These are phyloP conservation scores for Clarireedia homoeocarpa DNA, from an alignment of 2,329 filamentous ascomycete genomes.

Conservation along the genomic window DNA sequence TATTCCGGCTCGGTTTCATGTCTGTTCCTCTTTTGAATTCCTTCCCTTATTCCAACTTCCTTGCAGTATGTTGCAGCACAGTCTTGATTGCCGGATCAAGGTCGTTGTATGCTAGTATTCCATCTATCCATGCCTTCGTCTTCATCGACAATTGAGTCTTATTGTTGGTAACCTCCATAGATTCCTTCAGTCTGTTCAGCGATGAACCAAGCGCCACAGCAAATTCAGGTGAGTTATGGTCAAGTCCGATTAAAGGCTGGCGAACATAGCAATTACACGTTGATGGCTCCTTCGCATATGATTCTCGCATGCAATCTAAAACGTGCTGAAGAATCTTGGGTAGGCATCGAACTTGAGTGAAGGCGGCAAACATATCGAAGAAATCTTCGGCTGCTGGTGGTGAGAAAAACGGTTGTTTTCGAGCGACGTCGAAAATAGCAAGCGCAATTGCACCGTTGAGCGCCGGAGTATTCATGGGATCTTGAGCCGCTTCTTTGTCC, in stretches of 20 bases:
- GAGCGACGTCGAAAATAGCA: constrained; percentile 82
- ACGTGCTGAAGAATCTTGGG: constrained; percentile 66
- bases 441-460: constrained; percentile 89
- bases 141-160: constrained; percentile 40
- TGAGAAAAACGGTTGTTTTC: constrained; percentile 66
- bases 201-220: constrained; percentile 60
- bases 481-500: constrained; percentile 31
- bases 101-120: constrained; percentile 39
- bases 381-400: constrained; percentile 63
- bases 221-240: constrained; percentile 59
- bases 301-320: constrained; percentile 52
- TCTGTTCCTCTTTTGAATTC: background rate
- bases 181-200: constrained; percentile 53
- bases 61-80: constrained; percentile 43
- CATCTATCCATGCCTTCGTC: constrained; percentile 46
- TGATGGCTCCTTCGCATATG: constrained; percentile 51
- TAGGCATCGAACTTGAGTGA: constrained; percentile 57
- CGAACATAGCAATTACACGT: constrained; percentile 65
- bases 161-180: constrained; percentile 37
- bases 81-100: constrained; percentile 48
- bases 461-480: constrained; percentile 57
- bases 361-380: constrained; percentile 70
- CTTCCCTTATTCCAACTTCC: constrained; percentile 19
- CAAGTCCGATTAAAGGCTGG: constrained; percentile 60
- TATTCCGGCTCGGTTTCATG: background rate